Percentiles rank a stretch among this genome's conserved stretches.
Evolutionary conservation across 257 asterid genomes (phyloP).

Genomic region (Salvia rosmarinus): DNA sequence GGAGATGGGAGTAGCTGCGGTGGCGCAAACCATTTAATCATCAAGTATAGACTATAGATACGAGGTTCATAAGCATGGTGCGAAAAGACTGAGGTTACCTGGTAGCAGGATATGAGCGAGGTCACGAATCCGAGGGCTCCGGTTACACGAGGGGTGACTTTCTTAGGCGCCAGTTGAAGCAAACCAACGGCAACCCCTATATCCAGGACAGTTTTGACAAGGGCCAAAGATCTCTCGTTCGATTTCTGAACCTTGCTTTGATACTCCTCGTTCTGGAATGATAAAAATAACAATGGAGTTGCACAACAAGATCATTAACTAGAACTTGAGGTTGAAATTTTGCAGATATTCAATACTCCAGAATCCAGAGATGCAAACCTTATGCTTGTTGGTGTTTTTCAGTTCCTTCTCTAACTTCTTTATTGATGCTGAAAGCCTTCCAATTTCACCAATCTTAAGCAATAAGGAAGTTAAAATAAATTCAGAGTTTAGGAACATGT

Average conservation of each 20-base stretch:
- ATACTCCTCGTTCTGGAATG: constrained; percentile 69
- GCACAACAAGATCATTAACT: constrained; percentile 26
- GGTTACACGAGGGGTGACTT: constrained; percentile 90
- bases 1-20: constrained; percentile 76
- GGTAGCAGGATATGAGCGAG: constrained; percentile 95
- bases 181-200: constrained; percentile 89
- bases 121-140: constrained; percentile 82
- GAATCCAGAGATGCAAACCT: constrained; percentile 51
- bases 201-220: constrained; percentile 76
- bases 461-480: not conserved
- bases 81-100: constrained; percentile 49
- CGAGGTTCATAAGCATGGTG: constrained; percentile 1
- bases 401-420: constrained; percentile 84
- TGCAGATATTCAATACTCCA: constrained; percentile 6
- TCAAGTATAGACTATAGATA: not conserved
- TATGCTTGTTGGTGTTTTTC: constrained; percentile 57
- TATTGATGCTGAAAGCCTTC: constrained; percentile 82
- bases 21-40: not conserved
- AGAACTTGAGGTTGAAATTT: constrained; percentile 7
- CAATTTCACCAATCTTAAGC: constrained; percentile 78
- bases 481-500: not conserved
- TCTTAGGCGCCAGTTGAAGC: constrained; percentile 92
- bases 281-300: constrained; percentile 23
- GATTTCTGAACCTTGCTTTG: constrained; percentile 62
- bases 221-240: constrained; percentile 79